These are phyloP conservation scores for Saccharomycopsis capsularis DNA, from an alignment of 805 yeast genomes.

Conservation along the genomic window DNA sequence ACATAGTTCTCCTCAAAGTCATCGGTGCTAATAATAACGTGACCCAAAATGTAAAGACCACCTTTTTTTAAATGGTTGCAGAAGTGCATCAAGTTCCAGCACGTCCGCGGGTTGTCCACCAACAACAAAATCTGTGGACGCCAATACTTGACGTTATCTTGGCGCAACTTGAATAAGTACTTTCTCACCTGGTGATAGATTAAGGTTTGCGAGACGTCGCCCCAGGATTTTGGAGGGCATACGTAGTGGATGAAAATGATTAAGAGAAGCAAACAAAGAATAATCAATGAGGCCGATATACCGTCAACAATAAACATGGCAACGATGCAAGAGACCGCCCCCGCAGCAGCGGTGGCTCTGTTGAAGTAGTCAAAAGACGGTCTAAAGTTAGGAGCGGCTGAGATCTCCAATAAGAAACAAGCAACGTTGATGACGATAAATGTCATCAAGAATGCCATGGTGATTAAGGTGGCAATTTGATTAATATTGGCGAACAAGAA, in stretches of 20 bases:
- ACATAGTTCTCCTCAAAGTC: constrained; percentile 56
- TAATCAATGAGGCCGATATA: constrained; percentile 70
- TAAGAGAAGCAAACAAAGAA: constrained; percentile 55
- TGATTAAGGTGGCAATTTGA: constrained; percentile 88
- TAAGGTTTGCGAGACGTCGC: constrained; percentile 92
- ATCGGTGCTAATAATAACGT: constrained; percentile 63
- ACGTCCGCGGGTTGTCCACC: constrained; percentile 86
- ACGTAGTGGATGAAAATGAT: constrained; percentile 79
- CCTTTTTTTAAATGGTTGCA: constrained; percentile 96
- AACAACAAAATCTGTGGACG: constrained; percentile 87
- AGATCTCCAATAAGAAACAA: constrained; percentile 77
- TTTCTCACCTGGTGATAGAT: constrained; percentile 96
- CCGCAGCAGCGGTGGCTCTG: constrained; percentile 72
- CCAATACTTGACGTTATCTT: constrained; percentile 97
- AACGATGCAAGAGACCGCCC: constrained; percentile 57
- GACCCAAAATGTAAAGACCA: constrained; percentile 87
- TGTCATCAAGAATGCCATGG: constrained; percentile 96
- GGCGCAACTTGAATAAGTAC: constrained; percentile 70
- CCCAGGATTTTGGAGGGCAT: constrained; percentile 96
- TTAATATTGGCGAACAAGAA: constrained; percentile 87
- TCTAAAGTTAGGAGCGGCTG: constrained; percentile 96
- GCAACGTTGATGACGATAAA: constrained; percentile 92
- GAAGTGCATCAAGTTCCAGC: constrained; percentile 87
- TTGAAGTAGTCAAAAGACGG: constrained; percentile 90
- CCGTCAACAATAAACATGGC: constrained; percentile 98